A percentile compares a stretch with the other conserved stretches of the same genome.
Conservation (phyloP, 768 basidiomycete genomes). For the Pulveroboletus sp. region DNA sequence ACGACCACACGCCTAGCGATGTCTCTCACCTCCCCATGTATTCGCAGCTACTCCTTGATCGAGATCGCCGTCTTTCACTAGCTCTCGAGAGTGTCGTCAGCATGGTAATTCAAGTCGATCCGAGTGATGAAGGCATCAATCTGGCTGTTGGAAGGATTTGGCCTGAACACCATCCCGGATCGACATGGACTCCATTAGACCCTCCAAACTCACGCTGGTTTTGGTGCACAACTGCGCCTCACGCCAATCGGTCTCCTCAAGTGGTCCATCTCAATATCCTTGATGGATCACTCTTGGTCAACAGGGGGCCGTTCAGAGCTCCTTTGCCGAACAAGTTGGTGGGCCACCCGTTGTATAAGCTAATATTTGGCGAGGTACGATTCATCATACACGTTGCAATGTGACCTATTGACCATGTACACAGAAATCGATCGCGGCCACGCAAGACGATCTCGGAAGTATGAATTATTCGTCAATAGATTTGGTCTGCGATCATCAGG, state of each 20-base stretch:
- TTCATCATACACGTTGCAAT: too few species aligned
- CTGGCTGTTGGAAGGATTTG: slow-evolving; percentile 22
- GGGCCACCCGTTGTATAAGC: background rate
- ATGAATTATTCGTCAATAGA: too few species aligned
- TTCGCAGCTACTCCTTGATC: slow-evolving; percentile 25
- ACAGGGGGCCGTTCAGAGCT: slow-evolving; percentile 36
- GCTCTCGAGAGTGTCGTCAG: slow-evolving; percentile 22
- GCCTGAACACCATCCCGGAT: too few species aligned
- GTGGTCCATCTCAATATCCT: too few species aligned
- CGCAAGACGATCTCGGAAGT: too few species aligned
- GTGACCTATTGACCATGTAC: too few species aligned
- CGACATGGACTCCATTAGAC: slow-evolving; percentile 21
- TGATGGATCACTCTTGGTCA: slow-evolving; percentile 40
- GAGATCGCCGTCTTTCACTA: slow-evolving; percentile 34
- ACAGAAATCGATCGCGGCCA: too few species aligned
- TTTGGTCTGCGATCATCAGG: too few species aligned
- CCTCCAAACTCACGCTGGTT: slow-evolving; percentile 31
- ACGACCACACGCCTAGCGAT: slow-evolving; percentile 28
- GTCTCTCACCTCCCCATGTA: background rate
- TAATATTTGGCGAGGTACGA: too few species aligned
- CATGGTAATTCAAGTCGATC: slow-evolving; percentile 3
- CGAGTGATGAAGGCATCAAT: slow-evolving; percentile 24
- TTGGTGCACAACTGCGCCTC: slow-evolving; percentile 16
- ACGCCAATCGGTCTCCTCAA: slow-evolving; percentile 17
- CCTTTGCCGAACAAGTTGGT: slow-evolving; percentile 32